phyloP scores from a whole-genome alignment of 371 early-diverging fungal species.

The Paraphysoderma sedebokerense region DNA sequence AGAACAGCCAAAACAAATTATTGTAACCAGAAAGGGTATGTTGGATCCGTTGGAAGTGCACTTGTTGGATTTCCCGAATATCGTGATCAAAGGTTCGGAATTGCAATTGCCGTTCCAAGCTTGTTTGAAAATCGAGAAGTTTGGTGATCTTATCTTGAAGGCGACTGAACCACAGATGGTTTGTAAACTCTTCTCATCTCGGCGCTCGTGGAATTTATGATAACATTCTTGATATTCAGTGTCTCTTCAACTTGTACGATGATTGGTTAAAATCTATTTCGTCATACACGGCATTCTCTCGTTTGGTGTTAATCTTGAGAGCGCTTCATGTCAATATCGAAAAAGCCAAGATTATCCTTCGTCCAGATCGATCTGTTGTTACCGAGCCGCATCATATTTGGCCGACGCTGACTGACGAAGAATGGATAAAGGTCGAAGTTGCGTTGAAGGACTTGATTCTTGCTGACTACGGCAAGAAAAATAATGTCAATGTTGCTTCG shows the following conservation, averaged over 20 bases:
- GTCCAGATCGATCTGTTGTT: slow-evolving; percentile 80
- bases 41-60: slow-evolving; percentile 96
- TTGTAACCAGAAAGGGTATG: slow-evolving; percentile 98
- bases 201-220: background rate
- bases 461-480: slow-evolving; percentile 96
- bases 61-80: slow-evolving; percentile 89
- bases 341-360: slow-evolving; percentile 84
- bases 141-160: slow-evolving; percentile 91
- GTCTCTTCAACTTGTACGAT: slow-evolving; percentile 72
- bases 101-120: slow-evolving; percentile 95
- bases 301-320: slow-evolving; percentile 88
- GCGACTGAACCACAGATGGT: slow-evolving; percentile 96
- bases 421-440: slow-evolving; percentile 97
- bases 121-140: slow-evolving; percentile 93
- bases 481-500: slow-evolving; percentile 92
- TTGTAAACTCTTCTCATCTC: background rate
- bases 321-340: slow-evolving; percentile 92
- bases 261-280: slow-evolving; percentile 89
- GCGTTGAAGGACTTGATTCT: slow-evolving; percentile 93
- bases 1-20: slow-evolving; percentile 97
- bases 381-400: slow-evolving; percentile 95
- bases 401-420: slow-evolving; percentile 88
- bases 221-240: slow-evolving; percentile 12
- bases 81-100: slow-evolving; percentile 92
- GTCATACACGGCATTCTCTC: slow-evolving; percentile 95